phyloP scores from a whole-genome alignment of 73 alveolate species.

The Paramecium sexaurelia region DNA sequence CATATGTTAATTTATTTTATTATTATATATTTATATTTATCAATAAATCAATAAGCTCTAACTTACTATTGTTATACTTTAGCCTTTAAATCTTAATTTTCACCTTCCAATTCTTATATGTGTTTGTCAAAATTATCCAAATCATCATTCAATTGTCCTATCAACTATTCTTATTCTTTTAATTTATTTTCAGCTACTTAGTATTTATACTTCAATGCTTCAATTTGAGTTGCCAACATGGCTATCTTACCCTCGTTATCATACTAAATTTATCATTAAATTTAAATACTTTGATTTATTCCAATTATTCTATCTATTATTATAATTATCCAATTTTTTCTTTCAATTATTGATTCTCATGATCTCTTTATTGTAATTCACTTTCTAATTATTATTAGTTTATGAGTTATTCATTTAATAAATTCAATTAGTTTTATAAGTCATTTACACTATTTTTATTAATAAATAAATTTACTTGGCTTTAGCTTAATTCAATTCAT shows the following conservation, averaged over 20 bases:
- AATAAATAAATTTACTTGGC: neutral
- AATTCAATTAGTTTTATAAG: neutral
- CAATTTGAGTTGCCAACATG: slow-evolving; percentile 15
- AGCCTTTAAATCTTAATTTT: neutral
- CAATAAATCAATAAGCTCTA: slow-evolving; percentile 6
- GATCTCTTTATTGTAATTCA: neutral
- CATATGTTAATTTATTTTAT: slow-evolving; percentile 20
- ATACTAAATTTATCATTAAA: neutral
- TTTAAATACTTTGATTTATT: slow-evolving; percentile 15
- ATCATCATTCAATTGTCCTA: slow-evolving; percentile 1
- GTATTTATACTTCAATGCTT: neutral
- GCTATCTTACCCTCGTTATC: slow-evolving; percentile 32
- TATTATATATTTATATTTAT: neutral
- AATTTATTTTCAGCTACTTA: neutral
- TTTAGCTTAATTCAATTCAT: neutral
- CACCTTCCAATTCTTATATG: neutral
- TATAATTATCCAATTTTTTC: neutral
- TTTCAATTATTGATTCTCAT: neutral
- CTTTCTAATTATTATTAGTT: slow-evolving; percentile 2
- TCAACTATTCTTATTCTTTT: neutral
- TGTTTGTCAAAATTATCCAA: slow-evolving; percentile 14
- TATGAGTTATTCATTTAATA: neutral
- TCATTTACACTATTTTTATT: neutral
- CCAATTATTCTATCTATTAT: slow-evolving; percentile 1
- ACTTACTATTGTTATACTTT: neutral